Base-by-base conservation (phyloP, 2,329 filamentous ascomycete species). In the Hypoxylon sp. region DNA sequence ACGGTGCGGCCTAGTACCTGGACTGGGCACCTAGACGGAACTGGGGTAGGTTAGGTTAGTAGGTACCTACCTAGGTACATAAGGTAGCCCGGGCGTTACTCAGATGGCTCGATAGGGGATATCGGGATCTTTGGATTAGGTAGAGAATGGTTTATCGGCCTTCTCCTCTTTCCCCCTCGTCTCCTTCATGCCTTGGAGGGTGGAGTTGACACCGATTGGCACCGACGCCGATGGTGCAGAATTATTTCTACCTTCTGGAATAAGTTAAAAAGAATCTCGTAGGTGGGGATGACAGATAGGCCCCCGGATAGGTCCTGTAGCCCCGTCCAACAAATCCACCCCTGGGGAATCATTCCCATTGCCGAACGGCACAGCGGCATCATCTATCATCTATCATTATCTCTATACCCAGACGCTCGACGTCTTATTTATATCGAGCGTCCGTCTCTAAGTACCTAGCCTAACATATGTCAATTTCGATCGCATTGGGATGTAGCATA, bases 231-330 rank as follows among this genome's bases (percentile, higher is more conserved):
- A 61, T 50, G 59, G 62, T 68, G 62, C 65, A 68, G 59, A 65
- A 59, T n/a, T 15, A 47, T 61, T 63, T 61, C 65, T 56, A 68
- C 65, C 65, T 68, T 68, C 65, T 68, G 59, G 65, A 68, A 68
- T 57, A 19, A 65, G 65, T 65, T 62, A 65, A 67, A 58, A 53
- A 59, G 55, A 54, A 56, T 24, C 37, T 39, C 19, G 32, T 34
- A 41, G 64, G 61, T 64, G 64, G 64, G 64, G 64, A n/a, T 64
- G 56, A 61, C 51, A 52, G 32, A 59, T 56, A 54, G 24, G 48
- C 53, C 59, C 51, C 32, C 22, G 37, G 44, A 44, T 54, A 37
- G 43, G 41, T 26, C 24, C 24, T 26, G 24, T n/a, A n/a, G 56
- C 57, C 52, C 44, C 46, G 30, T 34, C 30, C 15, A 34, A 30